Evolutionary conservation across 2,329 filamentous ascomycete species (phyloP), one percentile per base, ranked within the genome.

Genomic region (Colletotrichum sp.): DNA sequence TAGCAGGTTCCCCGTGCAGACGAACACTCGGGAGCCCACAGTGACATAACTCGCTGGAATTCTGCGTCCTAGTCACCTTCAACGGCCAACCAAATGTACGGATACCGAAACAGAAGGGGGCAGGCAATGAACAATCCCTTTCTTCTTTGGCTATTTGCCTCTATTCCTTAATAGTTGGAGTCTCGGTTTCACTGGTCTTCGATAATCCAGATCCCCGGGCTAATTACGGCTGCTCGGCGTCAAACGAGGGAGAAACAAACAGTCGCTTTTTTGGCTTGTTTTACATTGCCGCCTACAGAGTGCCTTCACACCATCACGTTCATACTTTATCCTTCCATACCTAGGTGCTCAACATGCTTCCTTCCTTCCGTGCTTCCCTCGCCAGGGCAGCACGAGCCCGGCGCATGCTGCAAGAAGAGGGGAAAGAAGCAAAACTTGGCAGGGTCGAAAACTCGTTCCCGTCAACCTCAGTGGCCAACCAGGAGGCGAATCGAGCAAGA

Each of bases 171-270:
- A 60, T 69, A n/a, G 32, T 48, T 30, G 44, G 59, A 24, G 57
- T 73, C 64, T 69, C 59, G 57, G 70, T 55, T 57, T 68, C 57
- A 59, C 59, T 72, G 64, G 69, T 39, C 48, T 68, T 59, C 26
- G 39, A 63, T 55, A n/a, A 39, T n/a, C 57, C 57, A 48, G 55
- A 62, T 30, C n/a, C 24, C 57, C 36, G 28, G 60, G 64, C 55
- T 30, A 26, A 60, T 60, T 59, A 64, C 72, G 60, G 64, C 65
- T 44, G 30, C 30, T 68, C 18, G 59, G 52, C 66, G 63, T 55
- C 70, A 69, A 69, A 62, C 64, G 57, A 73, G 74, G 70, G 71
- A 76, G 74, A 76, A 74, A 74, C 64, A 63, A 69, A 52, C 34
- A 59, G 72, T 39, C 63, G 39, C 62, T 28, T 26, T 30, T 60